Conservation (phyloP, 2,329 filamentous ascomycete genomes). For the Fusarium nygamai region DNA sequence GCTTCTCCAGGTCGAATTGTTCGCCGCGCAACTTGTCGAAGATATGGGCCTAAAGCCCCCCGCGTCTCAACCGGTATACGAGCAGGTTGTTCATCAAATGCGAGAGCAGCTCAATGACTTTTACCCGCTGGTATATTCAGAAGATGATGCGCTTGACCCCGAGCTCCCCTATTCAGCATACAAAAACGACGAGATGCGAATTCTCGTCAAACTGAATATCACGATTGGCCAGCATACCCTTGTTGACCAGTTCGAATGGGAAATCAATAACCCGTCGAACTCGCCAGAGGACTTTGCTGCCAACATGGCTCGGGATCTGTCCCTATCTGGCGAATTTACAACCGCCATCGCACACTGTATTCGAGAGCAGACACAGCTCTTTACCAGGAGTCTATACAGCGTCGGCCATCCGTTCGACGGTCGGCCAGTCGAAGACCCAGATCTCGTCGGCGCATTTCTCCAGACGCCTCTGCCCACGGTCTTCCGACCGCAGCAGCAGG, state of each 20-base stretch:
- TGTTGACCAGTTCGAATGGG: conserved; percentile 98
- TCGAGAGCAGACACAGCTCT: conserved; percentile 93
- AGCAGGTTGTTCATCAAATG: conserved; percentile 74
- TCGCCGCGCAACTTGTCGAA: conserved; percentile 89
- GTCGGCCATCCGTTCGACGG: conserved; percentile 96
- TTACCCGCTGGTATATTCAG: conserved; percentile 89
- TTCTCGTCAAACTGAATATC: conserved; percentile 95
- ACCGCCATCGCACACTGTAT: conserved; percentile 98
- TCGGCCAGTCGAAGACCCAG: conserved; percentile 89
- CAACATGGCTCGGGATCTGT: conserved; percentile 89
- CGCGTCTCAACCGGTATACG: conserved; percentile 69
- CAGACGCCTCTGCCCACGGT: conserved; percentile 83
- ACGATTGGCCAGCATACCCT: conserved; percentile 95
- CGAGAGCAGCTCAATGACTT: conserved; percentile 92
- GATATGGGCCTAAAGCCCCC: conserved; percentile 85
- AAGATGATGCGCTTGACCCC: conserved; percentile 90
- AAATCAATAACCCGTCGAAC: conserved; percentile 94
- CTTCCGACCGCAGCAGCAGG: conserved; percentile 90
- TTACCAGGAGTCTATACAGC: conserved; percentile 92
- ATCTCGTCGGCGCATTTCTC: conserved; percentile 86
- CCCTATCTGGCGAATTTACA: conserved; percentile 92
- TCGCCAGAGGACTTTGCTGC: conserved; percentile 94
- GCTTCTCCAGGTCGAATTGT: conserved; percentile 80
- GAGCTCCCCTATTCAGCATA: conserved; percentile 91
- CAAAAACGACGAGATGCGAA: conserved; percentile 99